A percentile compares a stretch with the other conserved stretches of the same genome.
Evolutionary conservation across 2,329 filamentous ascomycete genomes (phyloP).

Genomic region (Didymella lethalis): DNA sequence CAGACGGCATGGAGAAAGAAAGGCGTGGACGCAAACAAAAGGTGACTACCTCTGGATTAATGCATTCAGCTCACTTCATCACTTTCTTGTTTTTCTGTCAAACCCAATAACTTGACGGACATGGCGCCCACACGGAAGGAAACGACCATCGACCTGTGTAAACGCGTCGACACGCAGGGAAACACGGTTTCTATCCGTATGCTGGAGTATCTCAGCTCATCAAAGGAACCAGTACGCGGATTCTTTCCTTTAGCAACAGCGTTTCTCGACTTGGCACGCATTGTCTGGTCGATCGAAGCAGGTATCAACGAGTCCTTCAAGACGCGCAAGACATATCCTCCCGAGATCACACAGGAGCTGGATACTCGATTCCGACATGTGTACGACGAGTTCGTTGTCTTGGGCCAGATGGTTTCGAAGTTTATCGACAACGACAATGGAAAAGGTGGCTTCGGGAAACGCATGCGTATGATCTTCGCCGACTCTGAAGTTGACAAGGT

Average conservation of each 20-base stretch:
- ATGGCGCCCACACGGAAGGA: constrained; percentile 50
- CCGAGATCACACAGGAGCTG: constrained; percentile 68
- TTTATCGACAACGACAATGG: constrained; percentile 66
- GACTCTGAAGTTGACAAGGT: constrained; percentile 68
- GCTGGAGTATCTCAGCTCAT: constrained; percentile 47
- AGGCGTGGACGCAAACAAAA: neutral
- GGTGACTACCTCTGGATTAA: neutral
- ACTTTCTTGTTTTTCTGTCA: neutral
- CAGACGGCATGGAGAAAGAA: neutral
- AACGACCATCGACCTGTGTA: constrained; percentile 61
- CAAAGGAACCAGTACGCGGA: constrained; percentile 48
- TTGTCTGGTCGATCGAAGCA: constrained; percentile 71
- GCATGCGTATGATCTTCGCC: constrained; percentile 63
- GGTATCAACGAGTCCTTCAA: constrained; percentile 62
- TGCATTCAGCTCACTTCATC: neutral
- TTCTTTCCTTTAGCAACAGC: constrained; percentile 64
- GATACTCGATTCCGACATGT: constrained; percentile 69
- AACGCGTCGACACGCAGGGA: constrained; percentile 63
- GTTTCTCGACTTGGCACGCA: constrained; percentile 71
- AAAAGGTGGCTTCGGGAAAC: constrained; percentile 68
- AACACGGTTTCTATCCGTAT: constrained; percentile 61
- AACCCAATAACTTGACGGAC: neutral
- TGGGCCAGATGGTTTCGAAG: constrained; percentile 69
- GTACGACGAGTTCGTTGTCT: constrained; percentile 67
- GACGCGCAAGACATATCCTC: constrained; percentile 62